Conservation (phyloP, 805 yeast genomes). For the Kluyveromyces lactis region DNA sequence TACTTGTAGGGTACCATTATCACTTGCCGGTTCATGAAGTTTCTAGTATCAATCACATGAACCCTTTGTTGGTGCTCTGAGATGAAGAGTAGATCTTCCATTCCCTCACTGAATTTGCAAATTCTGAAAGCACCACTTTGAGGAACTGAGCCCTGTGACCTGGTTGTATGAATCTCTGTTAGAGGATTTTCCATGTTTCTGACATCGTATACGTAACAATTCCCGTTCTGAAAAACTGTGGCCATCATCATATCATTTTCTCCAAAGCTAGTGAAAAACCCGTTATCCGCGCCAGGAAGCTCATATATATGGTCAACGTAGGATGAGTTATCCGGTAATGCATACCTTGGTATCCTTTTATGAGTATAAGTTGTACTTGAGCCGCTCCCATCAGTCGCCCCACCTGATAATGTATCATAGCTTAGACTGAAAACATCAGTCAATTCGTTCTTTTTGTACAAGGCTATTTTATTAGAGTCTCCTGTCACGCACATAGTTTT, state of each 20-base stretch:
- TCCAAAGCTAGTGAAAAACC: conserved; percentile 74
- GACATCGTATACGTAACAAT: conserved; percentile 66
- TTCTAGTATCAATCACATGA: conserved; percentile 74
- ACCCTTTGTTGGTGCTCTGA: conserved; percentile 84
- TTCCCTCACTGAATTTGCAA: conserved; percentile 50
- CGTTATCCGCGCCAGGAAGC: conserved; percentile 59
- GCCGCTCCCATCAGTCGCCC: conserved; percentile 15
- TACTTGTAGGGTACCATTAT: conserved; percentile 45
- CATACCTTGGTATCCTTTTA: conserved; percentile 24
- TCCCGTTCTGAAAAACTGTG: conserved; percentile 80
- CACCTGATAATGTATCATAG: conserved; percentile 24
- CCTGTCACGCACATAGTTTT: conserved; percentile 62
- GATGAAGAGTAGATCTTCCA: conserved; percentile 68
- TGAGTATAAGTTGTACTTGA: conserved; percentile 11
- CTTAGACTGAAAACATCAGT: conserved; percentile 21
- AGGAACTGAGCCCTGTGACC: conserved; percentile 33
- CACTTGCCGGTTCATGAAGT: conserved; percentile 67
- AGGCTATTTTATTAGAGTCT: conserved; percentile 58
- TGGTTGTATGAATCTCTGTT: conserved; percentile 49
- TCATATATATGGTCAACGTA: conserved; percentile 34
- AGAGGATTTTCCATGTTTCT: conserved; percentile 51
- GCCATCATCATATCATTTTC: conserved; percentile 70
- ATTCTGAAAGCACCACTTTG: conserved; percentile 62
- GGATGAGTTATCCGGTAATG: conserved; percentile 21
- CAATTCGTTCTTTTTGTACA: conserved; percentile 35